phyloP scores from a whole-genome alignment of 73 alveolate genomes.

The Tetrahymena thermophila region DNA sequence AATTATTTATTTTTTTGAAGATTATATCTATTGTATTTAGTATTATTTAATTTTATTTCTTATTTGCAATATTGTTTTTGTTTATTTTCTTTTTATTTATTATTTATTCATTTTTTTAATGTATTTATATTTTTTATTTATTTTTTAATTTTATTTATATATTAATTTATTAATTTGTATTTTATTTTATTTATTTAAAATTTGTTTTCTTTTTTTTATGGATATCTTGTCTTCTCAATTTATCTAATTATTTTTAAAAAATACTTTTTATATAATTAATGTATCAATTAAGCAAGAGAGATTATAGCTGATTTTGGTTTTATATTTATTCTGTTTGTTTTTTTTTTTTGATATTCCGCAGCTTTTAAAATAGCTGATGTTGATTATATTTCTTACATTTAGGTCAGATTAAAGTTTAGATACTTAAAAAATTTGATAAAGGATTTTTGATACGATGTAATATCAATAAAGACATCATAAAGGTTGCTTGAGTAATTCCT shows the following conservation, averaged over 20 bases:
- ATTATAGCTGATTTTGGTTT: not conserved
- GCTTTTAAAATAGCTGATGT: not conserved
- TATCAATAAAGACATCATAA: not conserved
- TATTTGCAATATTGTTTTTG: too few species aligned
- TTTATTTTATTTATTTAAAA: not conserved
- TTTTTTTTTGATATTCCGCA: not conserved
- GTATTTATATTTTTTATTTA: too few species aligned
- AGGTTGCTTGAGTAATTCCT: constrained; percentile 1
- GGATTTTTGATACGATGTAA: not conserved
- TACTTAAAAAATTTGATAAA: not conserved
- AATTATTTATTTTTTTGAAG: too few species aligned
- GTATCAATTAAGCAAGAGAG: not conserved
- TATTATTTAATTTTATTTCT: too few species aligned
- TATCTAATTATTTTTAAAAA: not conserved
- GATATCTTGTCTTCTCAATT: not conserved
- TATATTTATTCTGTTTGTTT: not conserved
- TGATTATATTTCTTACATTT: not conserved
- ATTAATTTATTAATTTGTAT: too few species aligned
- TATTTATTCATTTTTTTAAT: too few species aligned
- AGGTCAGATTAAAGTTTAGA: not conserved
- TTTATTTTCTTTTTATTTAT: too few species aligned
- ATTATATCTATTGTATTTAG: too few species aligned
- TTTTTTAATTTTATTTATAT: too few species aligned
- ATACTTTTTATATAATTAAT: not conserved
- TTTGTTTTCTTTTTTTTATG: not conserved